Conservation (phyloP, 2,329 filamentous ascomycete species). For the Monosporascus sp. region DNA sequence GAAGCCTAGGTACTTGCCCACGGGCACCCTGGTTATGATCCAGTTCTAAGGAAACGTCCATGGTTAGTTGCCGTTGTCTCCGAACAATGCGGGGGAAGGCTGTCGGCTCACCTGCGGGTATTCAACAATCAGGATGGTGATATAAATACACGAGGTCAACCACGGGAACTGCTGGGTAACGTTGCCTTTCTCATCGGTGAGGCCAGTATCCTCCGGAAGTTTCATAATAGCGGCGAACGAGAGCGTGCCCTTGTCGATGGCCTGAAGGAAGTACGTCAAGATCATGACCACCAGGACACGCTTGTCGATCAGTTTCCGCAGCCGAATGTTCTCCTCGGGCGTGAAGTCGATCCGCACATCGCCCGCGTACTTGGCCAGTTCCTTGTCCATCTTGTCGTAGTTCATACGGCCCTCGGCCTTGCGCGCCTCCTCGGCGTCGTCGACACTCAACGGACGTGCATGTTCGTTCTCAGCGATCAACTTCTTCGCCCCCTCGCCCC, state of each 20-base stretch:
- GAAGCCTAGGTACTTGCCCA: conserved; percentile 61
- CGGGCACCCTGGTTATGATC: conserved; percentile 57
- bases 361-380: conserved; percentile 65
- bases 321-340: conserved; percentile 52
- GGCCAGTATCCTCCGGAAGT: conserved; percentile 44
- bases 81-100: neutral
- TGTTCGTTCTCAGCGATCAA: conserved; percentile 25
- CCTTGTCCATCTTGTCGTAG: conserved; percentile 52
- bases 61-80: neutral
- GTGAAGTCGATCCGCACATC: conserved; percentile 51
- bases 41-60: conserved; percentile 28
- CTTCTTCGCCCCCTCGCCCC: conserved; percentile 16
- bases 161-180: conserved; percentile 54
- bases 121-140: conserved; percentile 64
- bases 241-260: conserved; percentile 63
- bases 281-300: conserved; percentile 68
- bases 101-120: conserved; percentile 51
- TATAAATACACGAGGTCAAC: conserved; percentile 71
- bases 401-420: conserved; percentile 45
- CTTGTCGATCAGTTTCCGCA: conserved; percentile 61
- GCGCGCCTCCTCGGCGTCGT: conserved; percentile 33
- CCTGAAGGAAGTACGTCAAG: conserved; percentile 66
- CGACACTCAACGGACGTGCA: conserved; percentile 11
- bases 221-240: conserved; percentile 62
- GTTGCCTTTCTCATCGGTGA: conserved; percentile 34